Evolutionary conservation across 2,329 filamentous ascomycete species (phyloP).

Genomic region (Pyricularia sp.): DNA sequence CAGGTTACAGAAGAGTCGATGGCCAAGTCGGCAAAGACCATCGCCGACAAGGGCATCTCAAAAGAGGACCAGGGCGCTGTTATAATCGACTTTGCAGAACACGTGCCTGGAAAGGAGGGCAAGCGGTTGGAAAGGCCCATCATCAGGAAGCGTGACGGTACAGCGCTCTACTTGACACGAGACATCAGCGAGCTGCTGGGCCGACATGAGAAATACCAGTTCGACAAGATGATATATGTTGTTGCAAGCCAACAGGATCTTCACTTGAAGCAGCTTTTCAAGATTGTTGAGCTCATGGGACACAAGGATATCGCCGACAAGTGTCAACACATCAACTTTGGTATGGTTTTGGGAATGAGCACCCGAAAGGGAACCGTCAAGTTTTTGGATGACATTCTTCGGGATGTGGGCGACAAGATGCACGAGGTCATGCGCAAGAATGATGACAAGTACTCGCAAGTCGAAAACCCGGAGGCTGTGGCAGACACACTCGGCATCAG

Average conservation of each 20-base stretch:
- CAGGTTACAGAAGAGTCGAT: constrained; percentile 60
- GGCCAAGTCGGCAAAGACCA: constrained; percentile 49
- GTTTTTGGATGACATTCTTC: constrained; percentile 63
- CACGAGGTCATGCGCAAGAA: constrained; percentile 95
- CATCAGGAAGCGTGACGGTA: constrained; percentile 65
- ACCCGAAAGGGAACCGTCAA: constrained; percentile 66
- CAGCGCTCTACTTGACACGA: constrained; percentile 67
- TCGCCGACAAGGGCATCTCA: constrained; percentile 55
- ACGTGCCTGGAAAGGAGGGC: constrained; percentile 54
- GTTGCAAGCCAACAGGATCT: constrained; percentile 64
- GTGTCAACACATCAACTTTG: constrained; percentile 69
- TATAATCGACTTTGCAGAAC: constrained; percentile 63
- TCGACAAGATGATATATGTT: constrained; percentile 76
- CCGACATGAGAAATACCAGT: constrained; percentile 52
- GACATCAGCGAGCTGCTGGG: constrained; percentile 68
- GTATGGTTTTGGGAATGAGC: constrained; percentile 61
- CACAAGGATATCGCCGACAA: constrained; percentile 57
- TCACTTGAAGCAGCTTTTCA: constrained; percentile 67
- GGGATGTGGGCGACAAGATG: constrained; percentile 86
- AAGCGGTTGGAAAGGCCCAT: constrained; percentile 64
- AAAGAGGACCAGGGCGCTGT: constrained; percentile 64
- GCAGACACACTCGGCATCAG: constrained; percentile 89
- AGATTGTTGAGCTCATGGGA: constrained; percentile 65
- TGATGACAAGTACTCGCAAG: constrained; percentile 79
- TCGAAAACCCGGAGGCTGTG: constrained; percentile 70